Evolutionary conservation across 257 asterid species (phyloP).

Genomic region (Datura wrightii): DNA sequence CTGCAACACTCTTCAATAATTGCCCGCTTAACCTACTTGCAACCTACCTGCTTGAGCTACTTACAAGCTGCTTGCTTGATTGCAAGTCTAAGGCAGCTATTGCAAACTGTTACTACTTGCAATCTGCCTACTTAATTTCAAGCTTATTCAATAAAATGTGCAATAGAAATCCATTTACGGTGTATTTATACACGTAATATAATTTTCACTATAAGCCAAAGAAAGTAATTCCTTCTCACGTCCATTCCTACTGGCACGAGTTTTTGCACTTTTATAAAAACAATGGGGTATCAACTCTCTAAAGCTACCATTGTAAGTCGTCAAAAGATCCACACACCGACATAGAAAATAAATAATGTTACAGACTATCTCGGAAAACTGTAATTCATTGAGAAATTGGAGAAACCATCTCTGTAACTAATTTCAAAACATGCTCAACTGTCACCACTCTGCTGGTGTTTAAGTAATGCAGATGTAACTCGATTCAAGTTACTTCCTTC

Average conservation of each 20-base stretch:
- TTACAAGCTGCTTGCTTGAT: no score
- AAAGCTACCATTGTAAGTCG: not conserved
- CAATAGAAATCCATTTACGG: no score
- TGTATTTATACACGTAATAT: no score
- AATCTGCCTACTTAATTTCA: no score
- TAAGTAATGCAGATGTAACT: not conserved
- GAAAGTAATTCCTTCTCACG: not conserved
- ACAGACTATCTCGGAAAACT: not conserved
- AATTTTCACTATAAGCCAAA: not conserved
- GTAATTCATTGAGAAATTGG: not conserved
- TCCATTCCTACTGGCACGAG: not conserved
- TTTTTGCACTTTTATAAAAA: no score
- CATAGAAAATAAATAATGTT: not conserved
- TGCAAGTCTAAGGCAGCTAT: no score
- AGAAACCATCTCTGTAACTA: not conserved
- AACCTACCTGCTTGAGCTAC: no score
- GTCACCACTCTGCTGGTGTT: no score
- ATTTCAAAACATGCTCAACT: not conserved
- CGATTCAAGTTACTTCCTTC: slow-evolving; percentile 52
- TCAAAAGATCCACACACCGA: not conserved
- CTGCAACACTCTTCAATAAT: no score
- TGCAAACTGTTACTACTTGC: no score
- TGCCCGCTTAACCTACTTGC: no score
- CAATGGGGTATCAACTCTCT: not conserved
- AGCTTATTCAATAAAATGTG: no score